Evolutionary conservation across 192 early-diverging fungal species (phyloP).

Genomic region (Gamsiella multidivaricata): DNA sequence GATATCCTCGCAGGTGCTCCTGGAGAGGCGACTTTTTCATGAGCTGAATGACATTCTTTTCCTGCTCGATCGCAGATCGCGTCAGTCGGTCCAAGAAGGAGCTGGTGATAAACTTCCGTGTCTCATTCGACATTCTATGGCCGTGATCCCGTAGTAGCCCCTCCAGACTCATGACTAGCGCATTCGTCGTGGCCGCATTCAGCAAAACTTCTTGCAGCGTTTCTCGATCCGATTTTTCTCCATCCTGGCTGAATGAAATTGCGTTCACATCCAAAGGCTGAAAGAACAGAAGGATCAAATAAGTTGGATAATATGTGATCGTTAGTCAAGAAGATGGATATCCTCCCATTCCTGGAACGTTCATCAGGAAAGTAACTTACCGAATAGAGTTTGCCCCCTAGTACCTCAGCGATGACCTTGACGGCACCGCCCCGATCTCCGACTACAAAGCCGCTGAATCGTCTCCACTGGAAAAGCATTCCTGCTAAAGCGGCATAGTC

Average conservation of each 20-base stretch:
- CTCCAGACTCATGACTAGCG: conserved; percentile 49
- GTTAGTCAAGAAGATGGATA: not conserved
- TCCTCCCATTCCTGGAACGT: no score
- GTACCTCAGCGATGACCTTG: conserved; percentile 43
- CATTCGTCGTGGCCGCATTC: conserved; percentile 45
- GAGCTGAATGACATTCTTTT: conserved; percentile 20
- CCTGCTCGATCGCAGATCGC: conserved; percentile 39
- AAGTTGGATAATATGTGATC: not conserved
- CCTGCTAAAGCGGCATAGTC: conserved; percentile 32
- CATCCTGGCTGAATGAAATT: conserved; percentile 17
- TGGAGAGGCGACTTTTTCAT: conserved; percentile 39
- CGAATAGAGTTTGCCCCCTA: conserved; percentile 44
- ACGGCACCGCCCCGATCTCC: conserved; percentile 50
- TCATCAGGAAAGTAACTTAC: conserved; percentile 20
- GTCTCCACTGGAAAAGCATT: conserved; percentile 52
- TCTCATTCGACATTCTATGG: conserved; percentile 47
- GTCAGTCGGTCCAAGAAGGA: conserved; percentile 48
- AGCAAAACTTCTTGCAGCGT: conserved; percentile 23
- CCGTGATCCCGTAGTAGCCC: conserved; percentile 48
- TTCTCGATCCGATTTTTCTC: conserved; percentile 30
- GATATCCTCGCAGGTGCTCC: conserved; percentile 42
- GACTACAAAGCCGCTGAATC: conserved; percentile 51
- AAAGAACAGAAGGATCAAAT: not conserved
- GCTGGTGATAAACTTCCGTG: conserved; percentile 43
- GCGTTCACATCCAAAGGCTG: conserved; percentile 36